These are phyloP conservation scores for Pueraria montana DNA, from an alignment of 306 rosid genomes.

Conservation along the genomic window DNA sequence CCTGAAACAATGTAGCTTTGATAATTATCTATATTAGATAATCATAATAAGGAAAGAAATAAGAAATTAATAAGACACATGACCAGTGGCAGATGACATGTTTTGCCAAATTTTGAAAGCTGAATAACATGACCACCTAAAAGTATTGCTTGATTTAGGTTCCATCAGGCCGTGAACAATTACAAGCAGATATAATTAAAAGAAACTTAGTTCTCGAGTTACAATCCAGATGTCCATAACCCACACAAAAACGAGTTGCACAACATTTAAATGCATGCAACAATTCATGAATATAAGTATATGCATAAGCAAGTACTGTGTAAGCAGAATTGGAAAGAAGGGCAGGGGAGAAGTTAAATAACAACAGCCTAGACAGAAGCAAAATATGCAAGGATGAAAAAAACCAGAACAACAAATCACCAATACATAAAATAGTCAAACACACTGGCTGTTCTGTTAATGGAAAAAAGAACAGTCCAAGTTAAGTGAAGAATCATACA, in stretches of 20 bases:
- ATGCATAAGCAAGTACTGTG: neutral
- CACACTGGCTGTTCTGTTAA: conserved; percentile 27
- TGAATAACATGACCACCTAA: conserved; percentile 7
- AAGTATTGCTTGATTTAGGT: conserved; percentile 26
- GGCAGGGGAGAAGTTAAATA: neutral
- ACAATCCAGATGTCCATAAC: conserved; percentile 15
- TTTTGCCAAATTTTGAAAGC: conserved; percentile 33
- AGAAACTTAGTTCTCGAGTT: conserved; percentile 40
- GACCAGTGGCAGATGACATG: conserved; percentile 4
- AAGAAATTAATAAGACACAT: conserved; percentile 17
- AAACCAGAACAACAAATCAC: conserved; percentile 16
- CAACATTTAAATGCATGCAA: conserved; percentile 26
- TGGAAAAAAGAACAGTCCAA: conserved; percentile 24
- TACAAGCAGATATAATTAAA: neutral
- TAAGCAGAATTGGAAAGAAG: neutral
- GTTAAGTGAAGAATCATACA: conserved; percentile 28
- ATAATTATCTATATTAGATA: conserved; percentile 16
- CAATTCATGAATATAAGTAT: neutral
- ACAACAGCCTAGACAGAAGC: conserved; percentile 24
- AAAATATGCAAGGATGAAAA: conserved; percentile 26
- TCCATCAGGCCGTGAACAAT: conserved; percentile 25
- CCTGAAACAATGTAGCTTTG: conserved; percentile 23
- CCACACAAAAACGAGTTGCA: neutral
- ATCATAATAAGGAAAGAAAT: conserved; percentile 25
- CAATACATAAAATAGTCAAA: conserved; percentile 17